Evolutionary conservation across 1,284 basidiomycete species (phyloP), one percentile per base, ranked within the genome.

Genomic region (Ganoderma boninense): DNA sequence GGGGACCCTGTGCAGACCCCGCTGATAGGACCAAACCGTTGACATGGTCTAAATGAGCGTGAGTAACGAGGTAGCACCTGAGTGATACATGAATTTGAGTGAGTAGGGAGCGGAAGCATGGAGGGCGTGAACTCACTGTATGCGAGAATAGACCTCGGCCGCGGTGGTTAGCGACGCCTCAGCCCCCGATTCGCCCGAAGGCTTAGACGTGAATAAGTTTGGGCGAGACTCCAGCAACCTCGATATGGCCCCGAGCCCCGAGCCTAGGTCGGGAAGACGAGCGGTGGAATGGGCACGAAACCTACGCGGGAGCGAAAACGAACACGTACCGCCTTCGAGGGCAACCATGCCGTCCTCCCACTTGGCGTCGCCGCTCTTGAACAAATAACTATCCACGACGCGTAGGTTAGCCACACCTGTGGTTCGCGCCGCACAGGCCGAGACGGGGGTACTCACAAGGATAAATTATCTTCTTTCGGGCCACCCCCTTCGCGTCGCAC

Each of bases 21-120:
- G 93, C 93, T 4, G 91, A 89, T 62, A 96, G 81, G 46, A 95
- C 87, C 32, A 96, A 84, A 65, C 93, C 90, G 73, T 85, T 88
- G 71, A 95, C 87, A 79, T 96, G 95, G 81, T 96, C 95, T 32
- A 96, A 81, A 79, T 96, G 95, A 2, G 92, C 90, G 80, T 96
- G 95, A 5, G 92, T 92, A 74, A 96, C 84, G 68, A 96, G 85
- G 75, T 90, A 95, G 70, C 87, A 90, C 70, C 92, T 92, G 77
- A 10, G 67, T 44, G 43, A 14, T 13, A 46, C 63, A 54, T 4
- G 57, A 7, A 20, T 38, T 18, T 67, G 49, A 62, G 23, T n/a
- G 38, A 26, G 16, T 10, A 8, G 11, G n/a, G 42, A 38, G 38
- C 10, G 44, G 18, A 16, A 52, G 32, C 13, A 23, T n/a, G 16